Evolutionary conservation across 305 asterid species (phyloP).

Genomic region (Coffea humblotiana): DNA sequence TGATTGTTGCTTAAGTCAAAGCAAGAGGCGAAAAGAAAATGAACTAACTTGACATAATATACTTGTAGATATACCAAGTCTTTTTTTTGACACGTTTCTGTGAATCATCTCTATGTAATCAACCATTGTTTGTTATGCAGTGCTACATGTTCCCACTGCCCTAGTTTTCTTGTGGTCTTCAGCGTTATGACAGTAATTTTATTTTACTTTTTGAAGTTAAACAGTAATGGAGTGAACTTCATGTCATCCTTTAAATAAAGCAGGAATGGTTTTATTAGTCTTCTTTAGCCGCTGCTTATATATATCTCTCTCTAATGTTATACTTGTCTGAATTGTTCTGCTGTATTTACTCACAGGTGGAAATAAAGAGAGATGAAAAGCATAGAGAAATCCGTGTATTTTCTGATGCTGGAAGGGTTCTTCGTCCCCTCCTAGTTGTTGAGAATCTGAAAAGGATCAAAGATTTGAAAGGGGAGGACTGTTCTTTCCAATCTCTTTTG

Average conservation of each 20-base stretch:
- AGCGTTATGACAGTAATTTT: background rate
- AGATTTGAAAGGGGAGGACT: slow-evolving; percentile 55
- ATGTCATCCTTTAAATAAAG: background rate
- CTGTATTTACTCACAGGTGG: slow-evolving; percentile 52
- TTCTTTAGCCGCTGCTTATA: background rate
- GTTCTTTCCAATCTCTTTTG: slow-evolving; percentile 57
- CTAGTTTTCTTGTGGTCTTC: background rate
- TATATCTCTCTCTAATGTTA: background rate
- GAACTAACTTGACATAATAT: background rate
- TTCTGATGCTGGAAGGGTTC: slow-evolving; percentile 91
- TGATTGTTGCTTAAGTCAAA: background rate
- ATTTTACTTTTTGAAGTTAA: background rate
- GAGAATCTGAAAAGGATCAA: slow-evolving; percentile 59
- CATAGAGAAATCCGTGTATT: slow-evolving; percentile 78
- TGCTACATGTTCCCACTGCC: background rate
- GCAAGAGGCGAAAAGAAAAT: background rate
- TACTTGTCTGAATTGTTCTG: background rate
- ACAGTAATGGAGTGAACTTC: background rate
- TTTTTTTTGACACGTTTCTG: background rate
- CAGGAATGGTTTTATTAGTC: background rate
- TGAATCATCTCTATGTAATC: background rate
- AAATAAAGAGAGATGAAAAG: slow-evolving; percentile 69
- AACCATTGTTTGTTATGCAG: background rate
- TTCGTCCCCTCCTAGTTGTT: slow-evolving; percentile 89
- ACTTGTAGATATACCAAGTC: background rate